Evolutionary conservation across 140 eudicot species (phyloP), one percentile per base, ranked within the genome.

Genomic region (Senecio squalidus): DNA sequence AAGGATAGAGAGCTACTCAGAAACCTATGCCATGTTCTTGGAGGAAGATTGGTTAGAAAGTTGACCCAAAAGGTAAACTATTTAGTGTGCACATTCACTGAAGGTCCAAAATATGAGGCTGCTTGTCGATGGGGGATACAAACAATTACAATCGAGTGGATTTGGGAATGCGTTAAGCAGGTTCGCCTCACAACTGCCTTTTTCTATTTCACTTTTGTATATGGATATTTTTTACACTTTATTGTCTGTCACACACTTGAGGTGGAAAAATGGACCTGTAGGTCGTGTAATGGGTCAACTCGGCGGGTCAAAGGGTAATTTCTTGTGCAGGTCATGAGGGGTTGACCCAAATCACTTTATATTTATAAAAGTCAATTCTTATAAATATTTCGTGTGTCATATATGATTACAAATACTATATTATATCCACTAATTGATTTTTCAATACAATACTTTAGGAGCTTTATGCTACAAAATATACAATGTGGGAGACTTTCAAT

Each of bases 11-110:
- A 72, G 70, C 84, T 91, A 36, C 63, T 91, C 31, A 82, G 94
- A 70, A 91, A 91, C 72, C 54, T 86, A 69, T 91, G 98, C 72
- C 78, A 71, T 76, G 78, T 77, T 52, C 98, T 84, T 68, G 98
- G 98, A 51, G 94, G 75, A 68, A 81, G 41, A 70, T 81, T 78
- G 71, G 66, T 51, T 13, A 77, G 70, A n/a, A 76, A 60, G 36
- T 71, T 91, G 44, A 86, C 82, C 41, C 76, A 71, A 74, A 86
- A 64, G 17, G 89, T 81, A 62, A 84, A 85, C 27, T 91, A 81
- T 86, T 68, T 86, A 57, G 46, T 91, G 49, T 91, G 96, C 60
- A 84, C 81, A 57, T 91, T 83, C 55, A 66, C 78, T 16, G 77
- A 62, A 60, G 98, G 98, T 55, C 77, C 79, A 41, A 91, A 91